Conservation (phyloP, 2,329 filamentous ascomycete species). For the Epichloe amarillans region DNA sequence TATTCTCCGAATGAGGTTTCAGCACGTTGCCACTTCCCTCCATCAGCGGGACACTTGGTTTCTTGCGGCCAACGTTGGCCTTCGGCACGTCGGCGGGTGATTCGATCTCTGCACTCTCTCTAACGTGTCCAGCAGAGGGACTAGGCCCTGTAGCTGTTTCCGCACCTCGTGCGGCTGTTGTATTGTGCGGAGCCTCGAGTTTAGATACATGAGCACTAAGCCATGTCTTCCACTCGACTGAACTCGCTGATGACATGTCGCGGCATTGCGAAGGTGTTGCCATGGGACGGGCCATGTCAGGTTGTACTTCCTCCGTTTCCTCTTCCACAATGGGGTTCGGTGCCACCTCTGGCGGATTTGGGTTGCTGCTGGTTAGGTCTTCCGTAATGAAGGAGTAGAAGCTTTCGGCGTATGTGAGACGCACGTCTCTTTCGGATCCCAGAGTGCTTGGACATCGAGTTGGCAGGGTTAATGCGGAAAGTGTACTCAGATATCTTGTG, state of each 20-base stretch:
- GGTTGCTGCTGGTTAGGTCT: slow-evolving; percentile 8
- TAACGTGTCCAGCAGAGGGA: slow-evolving; percentile 26
- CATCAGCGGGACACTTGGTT: neutral
- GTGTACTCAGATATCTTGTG: slow-evolving; percentile 25
- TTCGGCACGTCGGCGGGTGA: slow-evolving; percentile 11
- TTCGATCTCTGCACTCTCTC: slow-evolving; percentile 37
- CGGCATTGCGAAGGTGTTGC: slow-evolving; percentile 16
- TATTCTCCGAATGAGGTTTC: neutral
- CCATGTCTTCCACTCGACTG: slow-evolving; percentile 41
- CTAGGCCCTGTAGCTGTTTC: neutral
- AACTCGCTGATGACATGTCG: slow-evolving; percentile 30
- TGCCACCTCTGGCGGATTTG: neutral
- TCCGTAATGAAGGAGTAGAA: slow-evolving; percentile 29
- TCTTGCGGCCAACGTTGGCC: neutral
- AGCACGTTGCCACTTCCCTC: neutral
- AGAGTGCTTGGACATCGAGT: slow-evolving; percentile 25
- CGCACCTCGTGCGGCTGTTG: neutral
- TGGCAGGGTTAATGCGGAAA: slow-evolving; percentile 27
- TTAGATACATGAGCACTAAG: slow-evolving; percentile 38
- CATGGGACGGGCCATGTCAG: neutral
- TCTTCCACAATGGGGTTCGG: neutral
- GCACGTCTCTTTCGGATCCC: slow-evolving; percentile 25
- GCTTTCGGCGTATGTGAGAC: slow-evolving; percentile 31
- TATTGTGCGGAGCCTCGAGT: slow-evolving; percentile 20
- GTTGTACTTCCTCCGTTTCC: neutral